Base-by-base conservation (phyloP, 192 early-diverging fungal genomes). In the Mortierella hygrophila region DNA sequence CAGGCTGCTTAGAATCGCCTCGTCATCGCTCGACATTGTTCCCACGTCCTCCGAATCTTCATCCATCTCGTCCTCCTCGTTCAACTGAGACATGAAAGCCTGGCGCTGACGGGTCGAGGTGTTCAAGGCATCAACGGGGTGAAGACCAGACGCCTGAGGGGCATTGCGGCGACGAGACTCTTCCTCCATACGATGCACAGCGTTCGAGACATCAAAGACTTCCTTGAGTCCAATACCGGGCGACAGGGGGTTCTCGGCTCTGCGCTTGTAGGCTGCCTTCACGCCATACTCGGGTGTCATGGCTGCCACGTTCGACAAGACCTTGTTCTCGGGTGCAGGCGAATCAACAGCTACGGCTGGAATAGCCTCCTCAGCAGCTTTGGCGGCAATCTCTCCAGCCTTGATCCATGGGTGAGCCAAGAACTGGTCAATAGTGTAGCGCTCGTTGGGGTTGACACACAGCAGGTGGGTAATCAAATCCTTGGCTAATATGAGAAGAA, bases 381-480 rank as follows among this genome's bases (percentile, higher is more conserved):
- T 70, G 29, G 41, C 60, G 6, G n/a, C 74, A 69, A 37, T 41
- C 57, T 88, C 89, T 41, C 87, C 83, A 68, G 87, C 81, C 65
- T 88, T 88, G 65, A 95, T 89, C 96, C 96, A 97, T 37, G 96
- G 96, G 76, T 97, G 96, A 38, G 89, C 90, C 79, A 97, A 91
- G 88, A 97, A 94, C 79, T 96, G 92, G 29, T 95, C 93, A 57
- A 97, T 95, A 0, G 94, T 96, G 88, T 93, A 95, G 37, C 96
- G 91, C 74, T 92, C 88, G 20, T 88, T 86, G 1, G 96, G 94
- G 70, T 95, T 92, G 10, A 97, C 93, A 54, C 91, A 92, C 3
- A 97, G 87, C 71, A 96, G 88, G 78, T 93, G 89, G 10, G 87
- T 85, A 47, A 97, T 91, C 32, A 97, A 88, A 81, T 97, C 93